Percentiles rank a stretch among this genome's conserved stretches.
Conservation (phyloP, 1,284 basidiomycete genomes). For the Cutaneotrichosporon spelunceum region DNA sequence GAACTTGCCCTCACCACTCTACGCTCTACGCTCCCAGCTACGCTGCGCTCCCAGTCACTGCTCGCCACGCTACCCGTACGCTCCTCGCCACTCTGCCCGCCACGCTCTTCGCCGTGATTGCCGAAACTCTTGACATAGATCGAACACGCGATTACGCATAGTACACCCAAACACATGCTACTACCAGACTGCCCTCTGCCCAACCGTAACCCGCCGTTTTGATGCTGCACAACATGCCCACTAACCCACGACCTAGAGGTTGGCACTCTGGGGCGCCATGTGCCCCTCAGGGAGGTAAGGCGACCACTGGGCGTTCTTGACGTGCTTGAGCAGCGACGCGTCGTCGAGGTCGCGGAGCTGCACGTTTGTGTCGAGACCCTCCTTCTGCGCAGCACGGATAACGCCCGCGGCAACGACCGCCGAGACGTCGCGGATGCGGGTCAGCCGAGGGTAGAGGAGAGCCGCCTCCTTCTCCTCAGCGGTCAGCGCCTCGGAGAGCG, state of each 20-base stretch:
- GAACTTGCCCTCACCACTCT: no score
- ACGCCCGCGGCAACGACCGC: constrained; percentile 68
- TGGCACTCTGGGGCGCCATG: neutral
- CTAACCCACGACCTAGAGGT: constrained; percentile 12
- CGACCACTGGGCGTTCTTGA: constrained; percentile 38
- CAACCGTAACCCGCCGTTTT: neutral
- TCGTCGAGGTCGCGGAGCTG: constrained; percentile 34
- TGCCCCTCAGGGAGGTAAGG: constrained; percentile 17
- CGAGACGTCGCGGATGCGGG: constrained; percentile 79
- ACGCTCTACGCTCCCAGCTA: no score
- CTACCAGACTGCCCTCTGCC: neutral
- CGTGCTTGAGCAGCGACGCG: constrained; percentile 29
- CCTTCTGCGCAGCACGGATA: constrained; percentile 71
- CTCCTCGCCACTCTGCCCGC: no score
- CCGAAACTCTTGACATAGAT: constrained; percentile 3
- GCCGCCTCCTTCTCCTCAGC: constrained; percentile 64
- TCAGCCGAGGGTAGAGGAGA: constrained; percentile 70
- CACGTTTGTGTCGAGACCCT: constrained; percentile 50
- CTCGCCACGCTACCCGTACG: no score
- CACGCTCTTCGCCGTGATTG: no score
- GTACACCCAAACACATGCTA: constrained; percentile 12
- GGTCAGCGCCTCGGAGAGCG: constrained; percentile 72
- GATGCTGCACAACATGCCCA: neutral
- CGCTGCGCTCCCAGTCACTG: no score
- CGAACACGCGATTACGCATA: constrained; percentile 5